phyloP scores from a whole-genome alignment of 805 yeast genomes.

The Alloascoidea hylecoeti region DNA sequence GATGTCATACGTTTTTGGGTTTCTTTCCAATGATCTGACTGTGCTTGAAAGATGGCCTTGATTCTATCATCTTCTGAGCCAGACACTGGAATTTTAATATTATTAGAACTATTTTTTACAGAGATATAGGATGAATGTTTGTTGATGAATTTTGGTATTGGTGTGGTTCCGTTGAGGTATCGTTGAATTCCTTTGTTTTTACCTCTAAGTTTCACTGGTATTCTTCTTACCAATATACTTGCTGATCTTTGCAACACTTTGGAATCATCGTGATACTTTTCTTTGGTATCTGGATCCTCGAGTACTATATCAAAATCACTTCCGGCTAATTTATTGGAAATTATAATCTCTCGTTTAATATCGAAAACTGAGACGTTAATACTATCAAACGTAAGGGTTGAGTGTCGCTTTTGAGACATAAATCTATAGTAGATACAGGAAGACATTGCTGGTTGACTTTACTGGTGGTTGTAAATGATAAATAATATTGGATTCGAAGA shows the following conservation, averaged over 20 bases:
- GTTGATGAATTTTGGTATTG: slow-evolving; percentile 13
- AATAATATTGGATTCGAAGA: too few relatives aligned
- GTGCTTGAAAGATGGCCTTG: slow-evolving; percentile 82
- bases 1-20: slow-evolving; percentile 80
- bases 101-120: slow-evolving; percentile 16
- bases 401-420: slow-evolving; percentile 66
- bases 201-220: slow-evolving; percentile 45
- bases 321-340: slow-evolving; percentile 69
- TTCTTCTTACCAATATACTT: slow-evolving; percentile 65
- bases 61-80: slow-evolving; percentile 78
- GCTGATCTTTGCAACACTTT: slow-evolving; percentile 85
- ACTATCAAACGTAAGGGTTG: slow-evolving; percentile 82
- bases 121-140: slow-evolving; percentile 5
- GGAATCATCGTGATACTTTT: slow-evolving; percentile 78
- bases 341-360: slow-evolving; percentile 77
- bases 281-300: slow-evolving; percentile 56
- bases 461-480: too few relatives aligned
- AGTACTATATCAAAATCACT: slow-evolving; percentile 69
- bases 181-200: slow-evolving; percentile 42
- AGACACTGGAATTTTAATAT: slow-evolving; percentile 14
- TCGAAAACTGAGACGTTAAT: slow-evolving; percentile 94
- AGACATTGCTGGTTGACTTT: slow-evolving; percentile 64
- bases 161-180: slow-evolving; percentile 39
- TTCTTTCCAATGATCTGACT: slow-evolving; percentile 88
- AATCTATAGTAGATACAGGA: slow-evolving; percentile 82